These are phyloP conservation scores for Schizophyllum amplum DNA, from an alignment of 1,284 basidiomycete genomes.

Conservation along the genomic window DNA sequence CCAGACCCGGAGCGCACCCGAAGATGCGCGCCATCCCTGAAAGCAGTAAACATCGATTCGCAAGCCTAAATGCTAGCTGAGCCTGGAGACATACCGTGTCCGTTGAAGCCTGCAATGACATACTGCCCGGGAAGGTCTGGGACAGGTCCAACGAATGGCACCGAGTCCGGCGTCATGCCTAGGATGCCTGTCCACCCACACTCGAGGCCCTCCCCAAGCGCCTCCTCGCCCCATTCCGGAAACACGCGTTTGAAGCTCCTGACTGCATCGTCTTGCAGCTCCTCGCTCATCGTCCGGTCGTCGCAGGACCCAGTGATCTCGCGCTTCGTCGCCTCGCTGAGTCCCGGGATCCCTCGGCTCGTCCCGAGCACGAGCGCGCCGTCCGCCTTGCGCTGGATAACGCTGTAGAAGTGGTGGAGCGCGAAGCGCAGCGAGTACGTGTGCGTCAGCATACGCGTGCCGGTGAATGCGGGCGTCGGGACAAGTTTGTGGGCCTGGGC, in stretches of 20 bases:
- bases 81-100: conserved; percentile 15
- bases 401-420: conserved; percentile 12
- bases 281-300: conserved; percentile 7
- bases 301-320: conserved; percentile 9
- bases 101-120: conserved; percentile 15
- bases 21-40: conserved; percentile 17
- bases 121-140: conserved; percentile 14
- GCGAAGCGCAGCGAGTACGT: conserved; percentile 13
- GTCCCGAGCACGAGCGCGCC: conserved; percentile 13
- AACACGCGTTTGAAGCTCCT: conserved; percentile 10
- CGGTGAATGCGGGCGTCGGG: conserved; percentile 9
- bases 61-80: neutral
- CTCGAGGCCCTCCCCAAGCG: conserved; percentile 11
- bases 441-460: conserved; percentile 9
- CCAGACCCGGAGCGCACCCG: conserved; percentile 14
- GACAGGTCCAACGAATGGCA: conserved; percentile 15
- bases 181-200: conserved; percentile 14
- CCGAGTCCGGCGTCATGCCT: conserved; percentile 12
- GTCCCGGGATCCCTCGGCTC: conserved; percentile 11
- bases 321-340: neutral
- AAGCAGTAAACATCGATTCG: neutral
- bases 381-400: conserved; percentile 12
- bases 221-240: conserved; percentile 5
- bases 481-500: conserved; percentile 11
- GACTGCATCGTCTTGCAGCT: conserved; percentile 11